Evolutionary conservation across 164 flowering plant species (phyloP).

Genomic region (Brasenia schreberi): DNA sequence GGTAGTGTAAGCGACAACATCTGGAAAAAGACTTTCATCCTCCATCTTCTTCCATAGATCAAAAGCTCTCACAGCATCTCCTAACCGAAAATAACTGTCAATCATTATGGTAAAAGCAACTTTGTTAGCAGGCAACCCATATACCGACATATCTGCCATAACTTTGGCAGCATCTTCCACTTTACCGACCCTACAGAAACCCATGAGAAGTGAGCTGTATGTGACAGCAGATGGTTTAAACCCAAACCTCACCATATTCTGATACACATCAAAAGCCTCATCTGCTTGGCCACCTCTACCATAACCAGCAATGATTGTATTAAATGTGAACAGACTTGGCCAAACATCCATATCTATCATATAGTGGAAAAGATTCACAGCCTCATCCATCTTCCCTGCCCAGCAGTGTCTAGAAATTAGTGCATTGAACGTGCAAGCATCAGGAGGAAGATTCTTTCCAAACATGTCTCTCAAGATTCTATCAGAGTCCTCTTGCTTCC

Average conservation of each 20-base stretch:
- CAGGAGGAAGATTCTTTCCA: conserved; percentile 20
- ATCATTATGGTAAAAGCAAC: conserved; percentile 65
- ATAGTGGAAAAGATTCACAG: conserved; percentile 30
- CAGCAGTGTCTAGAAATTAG: conserved; percentile 58
- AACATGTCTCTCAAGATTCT: conserved; percentile 36
- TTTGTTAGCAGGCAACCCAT: conserved; percentile 48
- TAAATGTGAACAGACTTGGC: conserved; percentile 60
- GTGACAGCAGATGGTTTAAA: conserved; percentile 60
- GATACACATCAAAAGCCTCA: conserved; percentile 47
- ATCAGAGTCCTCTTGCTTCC: conserved; percentile 42
- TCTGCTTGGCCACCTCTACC: conserved; percentile 49
- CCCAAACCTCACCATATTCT: conserved; percentile 43
- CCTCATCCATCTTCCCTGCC: conserved; percentile 64
- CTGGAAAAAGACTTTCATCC: conserved; percentile 48
- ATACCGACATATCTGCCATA: conserved; percentile 43
- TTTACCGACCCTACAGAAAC: conserved; percentile 48
- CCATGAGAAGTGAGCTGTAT: conserved; percentile 59
- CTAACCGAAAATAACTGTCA: conserved; percentile 55
- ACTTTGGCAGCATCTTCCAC: conserved; percentile 46
- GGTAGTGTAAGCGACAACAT: conserved; percentile 71
- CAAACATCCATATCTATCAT: conserved; percentile 60
- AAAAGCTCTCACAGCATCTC: conserved; percentile 44
- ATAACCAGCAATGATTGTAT: conserved; percentile 67
- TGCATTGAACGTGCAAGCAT: conserved; percentile 33
- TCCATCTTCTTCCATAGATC: conserved; percentile 66